phyloP scores from a whole-genome alignment of 2,329 filamentous ascomycete genomes.

The Arthrobotrys sphaeroides region DNA sequence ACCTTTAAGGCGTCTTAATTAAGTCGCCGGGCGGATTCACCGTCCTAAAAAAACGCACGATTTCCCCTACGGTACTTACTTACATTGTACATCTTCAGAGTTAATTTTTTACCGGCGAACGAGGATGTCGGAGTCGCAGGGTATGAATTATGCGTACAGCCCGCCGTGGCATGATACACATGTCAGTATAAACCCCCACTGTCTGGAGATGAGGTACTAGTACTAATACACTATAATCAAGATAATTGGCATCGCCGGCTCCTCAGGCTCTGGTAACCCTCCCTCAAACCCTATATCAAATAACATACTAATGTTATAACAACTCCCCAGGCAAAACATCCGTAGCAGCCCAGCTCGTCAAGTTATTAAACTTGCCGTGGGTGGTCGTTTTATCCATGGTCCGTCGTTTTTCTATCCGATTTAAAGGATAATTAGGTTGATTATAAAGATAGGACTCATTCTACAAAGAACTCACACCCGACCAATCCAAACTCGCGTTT shows the following conservation, averaged over 20 bases:
- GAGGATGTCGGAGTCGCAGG: conserved; percentile 65
- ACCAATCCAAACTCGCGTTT: conserved; percentile 83
- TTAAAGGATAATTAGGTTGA: conserved; percentile 1
- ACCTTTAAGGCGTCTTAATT: no score
- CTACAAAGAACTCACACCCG: conserved; percentile 86
- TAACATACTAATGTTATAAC: neutral
- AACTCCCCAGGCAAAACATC: conserved; percentile 80
- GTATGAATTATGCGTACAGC: conserved; percentile 68
- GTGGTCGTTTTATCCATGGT: conserved; percentile 98
- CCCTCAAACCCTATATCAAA: neutral
- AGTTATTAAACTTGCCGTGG: conserved; percentile 90
- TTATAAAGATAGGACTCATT: conserved; percentile 79
- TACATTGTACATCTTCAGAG: neutral
- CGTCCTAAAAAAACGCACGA: no score
- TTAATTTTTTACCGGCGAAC: no score
- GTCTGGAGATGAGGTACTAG: neutral
- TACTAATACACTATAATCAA: conserved; percentile 26
- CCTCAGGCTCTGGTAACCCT: conserved; percentile 76
- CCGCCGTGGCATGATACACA: conserved; percentile 85
- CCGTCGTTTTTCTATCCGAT: conserved; percentile 58
- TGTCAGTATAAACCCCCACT: conserved; percentile 68
- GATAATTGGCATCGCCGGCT: conserved; percentile 95
- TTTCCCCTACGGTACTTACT: no score
- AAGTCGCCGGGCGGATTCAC: no score
- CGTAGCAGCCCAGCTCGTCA: conserved; percentile 88